phyloP scores from a whole-genome alignment of 768 basidiomycete species.

The Cubamyces lactineus region DNA sequence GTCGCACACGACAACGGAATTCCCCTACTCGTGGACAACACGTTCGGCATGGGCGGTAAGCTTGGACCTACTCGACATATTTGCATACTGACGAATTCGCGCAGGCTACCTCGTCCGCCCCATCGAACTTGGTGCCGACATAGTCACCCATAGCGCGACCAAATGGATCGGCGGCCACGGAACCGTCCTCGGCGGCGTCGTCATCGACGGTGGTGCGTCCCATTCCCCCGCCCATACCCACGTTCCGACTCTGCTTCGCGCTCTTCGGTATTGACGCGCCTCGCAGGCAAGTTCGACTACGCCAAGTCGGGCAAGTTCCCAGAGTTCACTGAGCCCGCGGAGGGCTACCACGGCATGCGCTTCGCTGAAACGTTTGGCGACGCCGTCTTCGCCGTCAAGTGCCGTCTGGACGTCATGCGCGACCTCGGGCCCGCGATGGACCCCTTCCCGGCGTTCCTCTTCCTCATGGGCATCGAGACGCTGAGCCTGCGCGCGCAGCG shows the following conservation, averaged over 20 bases:
- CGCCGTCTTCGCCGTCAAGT: conserved; percentile 65
- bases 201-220: conserved; percentile 66
- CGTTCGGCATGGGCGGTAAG: conserved; percentile 69
- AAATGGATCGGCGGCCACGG: conserved; percentile 89
- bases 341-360: conserved; percentile 75
- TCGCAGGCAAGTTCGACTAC: conserved; percentile 73
- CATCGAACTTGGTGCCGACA: conserved; percentile 79
- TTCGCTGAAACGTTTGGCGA: conserved; percentile 70
- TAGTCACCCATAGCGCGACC: conserved; percentile 77
- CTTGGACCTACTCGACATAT: background rate
- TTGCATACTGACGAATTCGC: background rate
- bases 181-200: conserved; percentile 75
- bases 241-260: background rate
- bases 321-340: conserved; percentile 71
- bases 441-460: conserved; percentile 75
- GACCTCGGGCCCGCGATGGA: conserved; percentile 72
- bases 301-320: conserved; percentile 69
- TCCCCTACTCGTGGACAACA: conserved; percentile 83
- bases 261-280: background rate
- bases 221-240: background rate
- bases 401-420: conserved; percentile 65
- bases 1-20: conserved; percentile 73
- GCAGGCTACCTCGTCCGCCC: conserved; percentile 65
- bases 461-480: conserved; percentile 79
- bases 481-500: conserved; percentile 74